Percentiles rank a stretch among this genome's conserved stretches.
Conservation (phyloP, 768 basidiomycete genomes). For the Boletales sp. region DNA sequence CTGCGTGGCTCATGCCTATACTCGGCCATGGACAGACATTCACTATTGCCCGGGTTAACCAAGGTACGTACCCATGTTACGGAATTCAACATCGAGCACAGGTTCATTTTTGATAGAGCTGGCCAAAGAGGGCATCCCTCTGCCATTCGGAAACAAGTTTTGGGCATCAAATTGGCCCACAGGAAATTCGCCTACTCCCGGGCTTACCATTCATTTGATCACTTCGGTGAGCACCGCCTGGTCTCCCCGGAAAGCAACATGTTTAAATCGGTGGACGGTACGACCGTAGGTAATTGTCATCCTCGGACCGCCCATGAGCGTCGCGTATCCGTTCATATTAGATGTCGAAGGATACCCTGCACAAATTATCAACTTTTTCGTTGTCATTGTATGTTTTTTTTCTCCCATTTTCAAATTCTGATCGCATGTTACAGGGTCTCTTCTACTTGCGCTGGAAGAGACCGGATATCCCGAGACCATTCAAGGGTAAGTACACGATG, state of each 20-base stretch:
- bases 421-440: constrained; percentile 36
- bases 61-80: constrained; percentile 30
- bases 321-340: constrained; percentile 60
- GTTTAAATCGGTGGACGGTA: background rate
- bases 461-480: constrained; percentile 46
- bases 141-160: constrained; percentile 55
- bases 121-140: constrained; percentile 60
- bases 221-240: constrained; percentile 37
- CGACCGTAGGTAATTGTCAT: constrained; percentile 46
- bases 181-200: constrained; percentile 53
- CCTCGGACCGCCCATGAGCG: constrained; percentile 46
- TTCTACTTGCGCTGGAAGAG: constrained; percentile 55
- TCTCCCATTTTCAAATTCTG: constrained; percentile 24
- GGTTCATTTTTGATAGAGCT: constrained; percentile 36
- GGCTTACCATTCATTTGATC: constrained; percentile 53
- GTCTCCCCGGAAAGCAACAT: no score
- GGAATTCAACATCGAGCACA: no score
- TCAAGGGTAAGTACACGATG: constrained; percentile 38
- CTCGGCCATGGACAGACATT: constrained; percentile 39
- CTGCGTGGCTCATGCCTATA: background rate
- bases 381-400: constrained; percentile 43
- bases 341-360: constrained; percentile 48
- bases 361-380: constrained; percentile 56
- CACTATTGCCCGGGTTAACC: constrained; percentile 49
- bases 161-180: constrained; percentile 65